Evolutionary conservation across 75 land plant genomes (phyloP).

Genomic region (Chamaecyparis obtusa): DNA sequence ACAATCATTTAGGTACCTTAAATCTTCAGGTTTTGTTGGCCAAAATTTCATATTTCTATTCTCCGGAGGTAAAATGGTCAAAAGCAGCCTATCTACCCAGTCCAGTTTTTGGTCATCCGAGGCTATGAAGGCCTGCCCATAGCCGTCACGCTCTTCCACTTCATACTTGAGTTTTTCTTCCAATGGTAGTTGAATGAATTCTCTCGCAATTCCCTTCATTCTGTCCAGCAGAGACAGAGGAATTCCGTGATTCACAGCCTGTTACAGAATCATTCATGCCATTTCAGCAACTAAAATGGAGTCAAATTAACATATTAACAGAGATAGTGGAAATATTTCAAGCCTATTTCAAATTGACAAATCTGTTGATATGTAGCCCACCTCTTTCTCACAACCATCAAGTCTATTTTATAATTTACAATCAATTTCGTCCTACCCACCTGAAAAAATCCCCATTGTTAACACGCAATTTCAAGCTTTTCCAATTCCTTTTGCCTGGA

Average conservation of each 20-base stretch:
- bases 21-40: conserved; percentile 34
- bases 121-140: conserved; percentile 59
- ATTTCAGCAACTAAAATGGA: too few species aligned
- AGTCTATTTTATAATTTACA: neutral
- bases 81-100: conserved; percentile 58
- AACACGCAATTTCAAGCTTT: neutral
- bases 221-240: conserved; percentile 18
- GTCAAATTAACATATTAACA: neutral
- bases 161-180: conserved; percentile 16
- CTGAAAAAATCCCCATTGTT: conserved; percentile 12
- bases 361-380: neutral
- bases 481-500: neutral
- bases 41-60: conserved; percentile 30
- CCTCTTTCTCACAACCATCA: neutral
- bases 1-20: conserved; percentile 26
- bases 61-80: conserved; percentile 17
- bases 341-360: neutral
- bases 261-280: neutral
- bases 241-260: conserved; percentile 28
- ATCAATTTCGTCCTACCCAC: neutral
- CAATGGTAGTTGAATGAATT: conserved; percentile 23
- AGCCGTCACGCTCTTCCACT: conserved; percentile 36
- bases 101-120: conserved; percentile 62
- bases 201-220: conserved; percentile 7
- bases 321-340: neutral